phyloP scores from a whole-genome alignment of 208 protist species.

The Leishmania turanica region DNA sequence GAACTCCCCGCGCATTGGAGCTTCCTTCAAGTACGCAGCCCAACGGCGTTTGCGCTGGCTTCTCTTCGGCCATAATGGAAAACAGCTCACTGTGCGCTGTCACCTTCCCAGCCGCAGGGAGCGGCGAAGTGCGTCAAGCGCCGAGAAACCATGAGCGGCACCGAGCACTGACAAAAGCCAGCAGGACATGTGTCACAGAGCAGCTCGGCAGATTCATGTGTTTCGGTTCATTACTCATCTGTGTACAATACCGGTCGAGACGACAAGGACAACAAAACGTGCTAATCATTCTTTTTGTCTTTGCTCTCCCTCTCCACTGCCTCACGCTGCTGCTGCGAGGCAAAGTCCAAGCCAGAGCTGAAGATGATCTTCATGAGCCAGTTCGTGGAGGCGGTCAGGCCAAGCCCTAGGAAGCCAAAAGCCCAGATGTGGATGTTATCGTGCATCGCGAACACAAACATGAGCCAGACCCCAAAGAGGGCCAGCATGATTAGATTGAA shows the following conservation, averaged over 20 bases:
- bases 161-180: not conserved
- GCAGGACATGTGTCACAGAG: not conserved
- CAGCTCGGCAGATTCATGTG: not conserved
- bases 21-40: not conserved
- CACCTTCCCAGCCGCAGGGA: not conserved
- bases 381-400: constrained; percentile 82
- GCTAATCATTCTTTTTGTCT: constrained; percentile 42
- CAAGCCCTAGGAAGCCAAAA: constrained; percentile 83
- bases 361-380: constrained; percentile 90
- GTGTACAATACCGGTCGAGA: not conserved
- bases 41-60: not conserved
- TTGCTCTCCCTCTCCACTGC: constrained; percentile 20
- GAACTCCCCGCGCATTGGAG: not conserved
- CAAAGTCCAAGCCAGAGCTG: constrained; percentile 57
- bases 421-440: constrained; percentile 85
- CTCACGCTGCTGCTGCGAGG: constrained; percentile 36
- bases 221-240: not conserved
- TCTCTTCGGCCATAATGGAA: not conserved
- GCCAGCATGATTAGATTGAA: constrained; percentile 87
- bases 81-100: not conserved
- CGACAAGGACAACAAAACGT: not conserved
- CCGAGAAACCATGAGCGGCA: not conserved
- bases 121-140: not conserved
- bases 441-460: constrained; percentile 78
- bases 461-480: constrained; percentile 74